phyloP scores from a whole-genome alignment of 495 filamentous ascomycete genomes.

The Tuber calosporum region DNA sequence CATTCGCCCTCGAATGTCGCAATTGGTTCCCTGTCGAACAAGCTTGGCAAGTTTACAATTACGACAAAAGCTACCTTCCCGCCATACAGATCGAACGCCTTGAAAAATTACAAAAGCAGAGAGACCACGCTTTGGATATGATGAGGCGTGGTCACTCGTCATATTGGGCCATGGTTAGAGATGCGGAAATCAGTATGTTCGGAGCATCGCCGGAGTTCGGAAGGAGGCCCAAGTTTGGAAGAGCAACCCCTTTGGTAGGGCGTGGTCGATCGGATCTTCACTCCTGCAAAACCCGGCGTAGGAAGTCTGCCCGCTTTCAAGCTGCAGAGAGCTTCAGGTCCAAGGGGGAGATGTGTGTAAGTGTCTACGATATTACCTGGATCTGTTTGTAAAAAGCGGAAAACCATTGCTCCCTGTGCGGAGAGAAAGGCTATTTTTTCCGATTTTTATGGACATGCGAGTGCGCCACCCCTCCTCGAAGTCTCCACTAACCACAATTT shows the following conservation, averaged over 20 bases:
- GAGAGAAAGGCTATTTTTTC: too few species aligned
- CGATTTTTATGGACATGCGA: too few species aligned
- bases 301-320: not conserved
- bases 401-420: not conserved
- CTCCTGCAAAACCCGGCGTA: not conserved
- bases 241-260: not conserved
- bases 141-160: not conserved
- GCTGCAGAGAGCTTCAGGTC: not conserved
- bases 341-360: not conserved
- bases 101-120: not conserved
- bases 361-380: not conserved
- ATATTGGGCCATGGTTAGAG: not conserved
- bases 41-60: not conserved
- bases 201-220: not conserved
- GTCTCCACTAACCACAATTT: not conserved
- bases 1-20: not conserved
- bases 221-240: not conserved
- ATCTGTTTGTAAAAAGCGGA: not conserved
- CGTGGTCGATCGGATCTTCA: not conserved
- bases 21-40: not conserved
- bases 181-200: not conserved
- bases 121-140: not conserved
- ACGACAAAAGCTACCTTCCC: not conserved
- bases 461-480: fast-evolving
- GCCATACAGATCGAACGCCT: not conserved